Base-by-base conservation (phyloP, 2,329 filamentous ascomycete species). In the Neophaeococcomyces mojaviensis region DNA sequence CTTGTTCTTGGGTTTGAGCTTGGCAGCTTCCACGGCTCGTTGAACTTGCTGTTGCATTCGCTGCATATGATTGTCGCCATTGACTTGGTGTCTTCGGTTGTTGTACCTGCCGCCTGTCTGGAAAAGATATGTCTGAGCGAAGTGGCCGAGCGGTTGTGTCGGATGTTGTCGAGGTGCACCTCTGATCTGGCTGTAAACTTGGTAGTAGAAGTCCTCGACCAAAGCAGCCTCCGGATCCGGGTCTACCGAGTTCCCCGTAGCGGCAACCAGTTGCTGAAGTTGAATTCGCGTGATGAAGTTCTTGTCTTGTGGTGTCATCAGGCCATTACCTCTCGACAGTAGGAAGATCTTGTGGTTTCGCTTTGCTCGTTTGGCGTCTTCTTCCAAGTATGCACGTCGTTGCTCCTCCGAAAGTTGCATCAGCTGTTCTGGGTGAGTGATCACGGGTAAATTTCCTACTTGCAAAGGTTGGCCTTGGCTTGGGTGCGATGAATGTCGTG, bases 31-130 rank as follows among this genome's bases (percentile, higher is more conserved):
- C 0, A 98, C 92, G 19, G 92, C 92, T 47, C 92, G 82, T 64
- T 96, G 90, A 10, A 98, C 94, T 66, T 98, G 92, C 66, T 98
- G 92, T 66, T 98, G 90, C 92, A 98, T 98, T 46, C 92, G 84
- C 64, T 97, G 92, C 70, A 97, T 87, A 61, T 98, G 92, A 62
- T 96, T 98, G 64, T 98, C 92, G 15, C 87, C 88, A 35, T 84
- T 87, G 49, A 88, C 79, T 50, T 82, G 81, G 56, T 92, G 81
- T 53, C 88, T 79, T 52, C 88, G 70, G 34, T 78, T 79, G 45
- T 85, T 84, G 54, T 88, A 81, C 16, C 89, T 82, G 55, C 84
- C 86, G 22, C 90, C 90, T 2, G 90, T 96, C 65, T 97, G 90
- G 66, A 94, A 94, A 2, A 98, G 74, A 61, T 98, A 98, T 0